Evolutionary conservation across 176 grass and related monocot genomes (phyloP).

Genomic region (Rhynchospora tenuis): DNA sequence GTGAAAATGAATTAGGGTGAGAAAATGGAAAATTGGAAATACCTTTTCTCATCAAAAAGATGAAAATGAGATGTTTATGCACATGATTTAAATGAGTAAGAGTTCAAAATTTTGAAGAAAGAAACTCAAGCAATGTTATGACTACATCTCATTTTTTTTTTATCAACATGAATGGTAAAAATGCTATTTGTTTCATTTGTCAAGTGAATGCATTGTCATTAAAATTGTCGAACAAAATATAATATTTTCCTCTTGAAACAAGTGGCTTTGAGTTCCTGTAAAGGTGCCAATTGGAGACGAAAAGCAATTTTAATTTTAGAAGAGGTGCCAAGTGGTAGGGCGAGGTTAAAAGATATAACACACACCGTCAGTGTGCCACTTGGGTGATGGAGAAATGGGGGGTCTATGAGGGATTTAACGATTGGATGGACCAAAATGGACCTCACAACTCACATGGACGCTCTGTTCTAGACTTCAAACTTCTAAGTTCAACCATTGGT

Average conservation of each 20-base stretch:
- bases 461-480: not conserved
- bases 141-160: too few species aligned
- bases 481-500: not conserved
- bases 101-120: not conserved
- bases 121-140: not conserved
- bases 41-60: not conserved
- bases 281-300: not conserved
- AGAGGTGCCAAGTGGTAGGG: constrained; percentile 11
- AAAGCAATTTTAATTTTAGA: not conserved
- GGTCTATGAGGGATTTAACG: not conserved
- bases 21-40: not conserved
- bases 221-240: not conserved
- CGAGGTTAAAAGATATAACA: not conserved
- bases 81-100: not conserved
- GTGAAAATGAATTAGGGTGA: not conserved
- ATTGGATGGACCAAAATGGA: not conserved
- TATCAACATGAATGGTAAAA: too few species aligned
- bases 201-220: not conserved
- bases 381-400: not conserved
- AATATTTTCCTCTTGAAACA: not conserved
- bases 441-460: not conserved
- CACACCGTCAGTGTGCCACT: not conserved
- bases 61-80: not conserved
- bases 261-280: not conserved
- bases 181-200: too few species aligned